Conservation (phyloP, 75 land plant genomes). For the Gnetum montanum region DNA sequence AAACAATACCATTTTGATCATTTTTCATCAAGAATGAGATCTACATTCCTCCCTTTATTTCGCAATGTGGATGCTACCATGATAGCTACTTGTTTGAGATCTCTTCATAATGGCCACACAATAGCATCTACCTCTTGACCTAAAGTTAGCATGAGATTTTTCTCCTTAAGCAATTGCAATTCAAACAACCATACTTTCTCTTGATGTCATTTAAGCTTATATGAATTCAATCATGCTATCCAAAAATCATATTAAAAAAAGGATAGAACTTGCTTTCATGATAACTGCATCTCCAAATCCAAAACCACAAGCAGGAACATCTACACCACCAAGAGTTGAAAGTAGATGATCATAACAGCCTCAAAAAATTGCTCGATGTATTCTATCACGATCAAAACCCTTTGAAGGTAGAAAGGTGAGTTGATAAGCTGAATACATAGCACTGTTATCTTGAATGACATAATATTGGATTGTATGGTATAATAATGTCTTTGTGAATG, state of each 20-base stretch:
- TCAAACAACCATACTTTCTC: slow-evolving; percentile 34
- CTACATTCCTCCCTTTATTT: slow-evolving; percentile 65
- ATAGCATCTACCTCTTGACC: slow-evolving; percentile 61
- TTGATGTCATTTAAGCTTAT: too few species aligned
- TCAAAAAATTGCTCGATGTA: slow-evolving; percentile 92
- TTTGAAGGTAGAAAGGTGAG: slow-evolving; percentile 11
- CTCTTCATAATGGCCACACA: slow-evolving; percentile 57
- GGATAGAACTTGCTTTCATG: slow-evolving; percentile 56
- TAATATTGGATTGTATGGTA: too few species aligned
- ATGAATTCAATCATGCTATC: too few species aligned
- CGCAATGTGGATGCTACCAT: slow-evolving; percentile 56
- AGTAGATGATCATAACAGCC: slow-evolving; percentile 87
- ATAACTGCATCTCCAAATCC: slow-evolving; percentile 99
- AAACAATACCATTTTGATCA: slow-evolving; percentile 75
- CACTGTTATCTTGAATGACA: too few species aligned
- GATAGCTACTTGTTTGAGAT: slow-evolving; percentile 63
- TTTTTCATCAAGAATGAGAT: slow-evolving; percentile 68
- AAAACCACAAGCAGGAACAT: slow-evolving; percentile 95
- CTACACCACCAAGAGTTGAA: slow-evolving; percentile 82
- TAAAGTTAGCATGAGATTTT: slow-evolving; percentile 55
- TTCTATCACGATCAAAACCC: slow-evolving; percentile 89
- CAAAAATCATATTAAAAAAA: neutral
- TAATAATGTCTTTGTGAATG: too few species aligned
- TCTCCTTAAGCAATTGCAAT: slow-evolving; percentile 80
- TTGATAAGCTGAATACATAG: too few species aligned